Evolutionary conservation across 805 yeast genomes (phyloP).

Genomic region (Yamadazyma scolyti): DNA sequence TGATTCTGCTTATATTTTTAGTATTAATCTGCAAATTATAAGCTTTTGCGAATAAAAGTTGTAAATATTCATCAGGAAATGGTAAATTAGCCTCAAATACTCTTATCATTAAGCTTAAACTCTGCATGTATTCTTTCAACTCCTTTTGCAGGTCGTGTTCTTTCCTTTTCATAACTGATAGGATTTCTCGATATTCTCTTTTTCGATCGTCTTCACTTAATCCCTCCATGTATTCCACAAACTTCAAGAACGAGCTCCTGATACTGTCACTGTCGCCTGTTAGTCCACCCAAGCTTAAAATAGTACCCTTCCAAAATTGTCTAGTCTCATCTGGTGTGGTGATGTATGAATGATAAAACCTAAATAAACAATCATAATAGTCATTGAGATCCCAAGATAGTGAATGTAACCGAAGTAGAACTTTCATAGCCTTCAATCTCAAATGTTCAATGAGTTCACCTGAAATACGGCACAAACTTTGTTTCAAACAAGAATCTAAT

Average conservation of each 20-base stretch:
- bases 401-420: conserved; percentile 14
- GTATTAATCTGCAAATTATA: conserved; percentile 58
- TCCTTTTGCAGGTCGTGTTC: conserved; percentile 6
- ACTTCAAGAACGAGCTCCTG: conserved; percentile 34
- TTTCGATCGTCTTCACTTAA: conserved; percentile 3
- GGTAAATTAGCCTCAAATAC: conserved; percentile 35
- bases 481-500: background rate
- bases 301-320: conserved; percentile 54
- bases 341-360: background rate
- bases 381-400: background rate
- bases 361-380: conserved; percentile 6
- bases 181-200: conserved; percentile 12
- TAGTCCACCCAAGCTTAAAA: conserved; percentile 53
- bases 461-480: conserved; percentile 37
- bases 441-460: conserved; percentile 63
- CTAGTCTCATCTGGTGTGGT: background rate
- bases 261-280: conserved; percentile 47
- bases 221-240: conserved; percentile 17
- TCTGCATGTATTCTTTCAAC: conserved; percentile 19
- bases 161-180: conserved; percentile 16
- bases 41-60: conserved; percentile 42
- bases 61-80: conserved; percentile 29
- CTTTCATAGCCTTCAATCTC: conserved; percentile 37
- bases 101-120: conserved; percentile 29
- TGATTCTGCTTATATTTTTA: conserved; percentile 32